Evolutionary conservation across 768 basidiomycete species (phyloP).

Genomic region (Mycena galericulata): DNA sequence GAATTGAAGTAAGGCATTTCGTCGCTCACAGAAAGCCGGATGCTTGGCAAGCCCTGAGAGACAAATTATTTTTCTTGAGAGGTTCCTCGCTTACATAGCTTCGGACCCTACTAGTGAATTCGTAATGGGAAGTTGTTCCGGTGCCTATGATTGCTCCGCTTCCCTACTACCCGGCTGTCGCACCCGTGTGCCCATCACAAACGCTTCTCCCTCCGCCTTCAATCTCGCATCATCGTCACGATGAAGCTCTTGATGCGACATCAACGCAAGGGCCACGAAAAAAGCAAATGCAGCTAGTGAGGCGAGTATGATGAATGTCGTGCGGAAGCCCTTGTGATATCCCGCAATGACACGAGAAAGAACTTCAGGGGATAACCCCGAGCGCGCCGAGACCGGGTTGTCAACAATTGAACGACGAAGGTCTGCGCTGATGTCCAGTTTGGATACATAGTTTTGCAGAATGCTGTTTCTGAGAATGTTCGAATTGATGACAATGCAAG

Average conservation of each 20-base stretch:
- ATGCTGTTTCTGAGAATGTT: constrained; percentile 29
- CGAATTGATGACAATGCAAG: neutral
- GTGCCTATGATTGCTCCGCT: constrained; percentile 9
- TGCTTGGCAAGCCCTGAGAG: neutral
- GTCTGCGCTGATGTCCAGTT: constrained; percentile 27
- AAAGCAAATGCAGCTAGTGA: constrained; percentile 36
- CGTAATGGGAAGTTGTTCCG: neutral
- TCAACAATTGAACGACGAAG: constrained; percentile 30
- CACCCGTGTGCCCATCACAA: constrained; percentile 24
- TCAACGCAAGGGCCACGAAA: constrained; percentile 33
- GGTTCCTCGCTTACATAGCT: neutral
- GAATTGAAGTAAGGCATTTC: constrained; percentile 21
- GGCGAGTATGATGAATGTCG: constrained; percentile 38
- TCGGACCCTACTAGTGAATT: too few species aligned
- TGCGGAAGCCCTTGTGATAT: constrained; percentile 37
- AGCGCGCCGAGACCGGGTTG: constrained; percentile 33
- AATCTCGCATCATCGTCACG: constrained; percentile 37
- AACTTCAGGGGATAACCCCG: constrained; percentile 17
- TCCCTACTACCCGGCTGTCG: neutral
- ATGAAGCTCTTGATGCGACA: constrained; percentile 35
- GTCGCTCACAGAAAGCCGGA: neutral
- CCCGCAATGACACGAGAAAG: constrained; percentile 27
- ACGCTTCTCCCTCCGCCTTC: constrained; percentile 34
- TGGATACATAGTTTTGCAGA: constrained; percentile 19
- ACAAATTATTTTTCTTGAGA: constrained; percentile 12